Evolutionary conservation across 73 alveolate species (phyloP), one percentile per base, ranked within the genome.

Genomic region (Symbiodinium natans): DNA sequence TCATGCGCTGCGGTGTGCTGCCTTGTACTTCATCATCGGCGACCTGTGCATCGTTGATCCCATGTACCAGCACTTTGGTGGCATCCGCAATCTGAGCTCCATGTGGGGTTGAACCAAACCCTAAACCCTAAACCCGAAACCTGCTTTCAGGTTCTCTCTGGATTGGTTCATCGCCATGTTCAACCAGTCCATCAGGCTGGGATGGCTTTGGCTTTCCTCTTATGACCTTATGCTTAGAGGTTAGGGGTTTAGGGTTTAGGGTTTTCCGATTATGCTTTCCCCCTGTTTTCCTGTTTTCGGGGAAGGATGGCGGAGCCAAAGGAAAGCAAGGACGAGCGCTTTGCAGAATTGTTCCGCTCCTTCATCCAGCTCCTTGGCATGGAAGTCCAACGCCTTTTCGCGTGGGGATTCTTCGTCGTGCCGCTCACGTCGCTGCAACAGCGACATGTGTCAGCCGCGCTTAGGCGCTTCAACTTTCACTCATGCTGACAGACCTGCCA

Each of bases 1-100:
- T 68, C 98, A 92, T 74, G 99, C 99, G 52, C 99, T 99, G 95
- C 99, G 99, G 99, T 99, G 99, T 86, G 99, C 99, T 15, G 99
- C 99, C 39, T 99, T 99, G 89, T 99, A 99, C 99, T 99, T 99
- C 93, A 95, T 99, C 82, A 97, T 99, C 34, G 94, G 99, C 68
- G 99, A 99, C 86, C 41, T 99, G 54, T 92, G 99, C 99, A 87
- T 99, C 92, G 99, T 99, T 40, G 99, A 99, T 93, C 99, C 99
- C 40, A 99, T 99, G 99, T 99, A 99, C 94, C 99, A 99, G 99
- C 86, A 23, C 21, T 74, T 68, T 41, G 95, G 41, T n/a, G 27
- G 80, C 80, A 29, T 36, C 59, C 59, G 59, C 59, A 46, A 9
- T 46, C 59, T n/a, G n/a, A n/a, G n/a, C n/a, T n/a, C n/a, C n/a